Evolutionary conservation across 1,139 yeast species (phyloP), one percentile per base, ranked within the genome.

Genomic region (Martiniozyma asiatica): DNA sequence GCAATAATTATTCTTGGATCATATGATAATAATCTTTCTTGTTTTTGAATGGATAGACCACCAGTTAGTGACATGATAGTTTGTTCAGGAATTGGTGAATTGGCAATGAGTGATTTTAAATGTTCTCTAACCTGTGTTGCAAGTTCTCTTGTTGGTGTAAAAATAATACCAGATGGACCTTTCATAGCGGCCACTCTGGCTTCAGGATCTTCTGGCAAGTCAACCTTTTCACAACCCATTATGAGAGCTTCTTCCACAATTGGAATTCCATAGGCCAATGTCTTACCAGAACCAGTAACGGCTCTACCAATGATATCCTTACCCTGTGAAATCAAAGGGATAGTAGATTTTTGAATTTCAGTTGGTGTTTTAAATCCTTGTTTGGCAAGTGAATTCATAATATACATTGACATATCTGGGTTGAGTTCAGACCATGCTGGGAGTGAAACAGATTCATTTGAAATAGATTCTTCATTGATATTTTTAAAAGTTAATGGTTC

Each of bases 251-350:
- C 68, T 48, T 92, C 95, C 35, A 89, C 55, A 17, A 92, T 77
- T n/a, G 98, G 97, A 16, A 89, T 70, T 29, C 96, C 96, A 51
- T 84, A 89, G 0, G 98, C 98, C 35, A 87, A 61, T 0, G 98
- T 89, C 50, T 89, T 89, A 63, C 99, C 99, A 1, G 95, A 84
- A 51, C 99, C 99, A 1, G 99, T 92, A 7, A 93, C 78, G 8
- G 98, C 98, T 48, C 89, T 92, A 35, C 98, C 99, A 41, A 92
- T 73, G 8, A 89, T 70, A 53, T 89, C 97, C 29, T 64, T 65
- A 5, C 89, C 93, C 21, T 63, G 59, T 10, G 81, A 40, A 4
- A 92, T 84, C 20, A 64, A 50, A 1, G 97, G 95, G 32, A 89
- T 76, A n/a, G 89, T 63, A 36, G 60, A 60, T 38, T 61, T 63